Percentiles rank a stretch among this genome's conserved stretches.
These are phyloP conservation scores for Naganishia onofrii DNA, from an alignment of 768 basidiomycete genomes.

Conservation along the genomic window DNA sequence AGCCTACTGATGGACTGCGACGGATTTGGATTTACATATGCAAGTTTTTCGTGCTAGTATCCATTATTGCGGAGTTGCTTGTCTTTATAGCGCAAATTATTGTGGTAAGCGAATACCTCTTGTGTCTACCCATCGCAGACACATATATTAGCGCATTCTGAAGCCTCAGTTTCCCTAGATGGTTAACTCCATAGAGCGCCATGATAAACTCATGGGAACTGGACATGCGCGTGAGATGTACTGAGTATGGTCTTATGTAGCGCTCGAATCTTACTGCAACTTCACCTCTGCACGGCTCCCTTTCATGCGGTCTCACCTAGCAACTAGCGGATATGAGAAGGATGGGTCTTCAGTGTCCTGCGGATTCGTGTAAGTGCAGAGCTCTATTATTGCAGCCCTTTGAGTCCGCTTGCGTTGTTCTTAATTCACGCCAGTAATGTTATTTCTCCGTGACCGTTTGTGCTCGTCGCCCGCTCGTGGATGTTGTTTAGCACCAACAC, in stretches of 20 bases:
- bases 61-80: background rate
- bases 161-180: background rate
- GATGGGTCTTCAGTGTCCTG: conserved; percentile 3
- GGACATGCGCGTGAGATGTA: conserved; percentile 1
- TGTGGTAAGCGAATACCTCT: background rate
- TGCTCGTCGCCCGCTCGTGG: no score
- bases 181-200: conserved; percentile 2
- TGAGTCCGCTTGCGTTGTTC: no score
- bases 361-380: conserved; percentile 6
- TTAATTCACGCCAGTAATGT: no score
- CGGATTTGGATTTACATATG: conserved; percentile 12
- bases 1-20: conserved; percentile 5
- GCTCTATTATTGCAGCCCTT: no score
- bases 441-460: no score
- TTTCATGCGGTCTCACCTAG: background rate
- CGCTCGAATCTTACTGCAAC: background rate
- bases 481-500: background rate
- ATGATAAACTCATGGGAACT: background rate
- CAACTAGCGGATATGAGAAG: conserved; percentile 2
- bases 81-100: conserved; percentile 13
- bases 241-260: no score
- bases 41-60: conserved; percentile 5
- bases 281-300: no score
- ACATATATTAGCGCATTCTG: background rate
- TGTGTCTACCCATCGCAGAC: no score